Evolutionary conservation across 208 protist genomes (phyloP), one percentile per base, ranked within the genome.

Genomic region (Trypanosoma caninum): DNA sequence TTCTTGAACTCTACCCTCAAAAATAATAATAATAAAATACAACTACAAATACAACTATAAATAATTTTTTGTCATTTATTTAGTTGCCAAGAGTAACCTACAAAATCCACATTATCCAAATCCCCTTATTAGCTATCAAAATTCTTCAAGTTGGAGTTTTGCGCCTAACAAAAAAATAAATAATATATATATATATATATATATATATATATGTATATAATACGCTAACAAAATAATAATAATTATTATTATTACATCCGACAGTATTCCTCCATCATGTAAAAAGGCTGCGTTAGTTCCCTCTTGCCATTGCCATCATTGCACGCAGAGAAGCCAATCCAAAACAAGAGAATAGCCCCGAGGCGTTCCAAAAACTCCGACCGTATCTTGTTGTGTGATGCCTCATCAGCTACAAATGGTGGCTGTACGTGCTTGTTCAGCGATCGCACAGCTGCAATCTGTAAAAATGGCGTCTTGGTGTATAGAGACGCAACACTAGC

Each of bases 301-400:
- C 27, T 20, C 23, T 40, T 22, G 1, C 9, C 48, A 52, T 84
- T 77, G 11, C 66, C 47, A 20, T 70, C 64, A 20, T 60, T 57
- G 3, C 67, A 64, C 4, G 73, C 75, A 16, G 87, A 67, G 59
- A 77, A 69, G 10, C 84, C 87, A 55, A 92, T 89, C 88, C 88
- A 94, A 57, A 94, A 94, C 3, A 94, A 68, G n/a, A 94, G 56
- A 35, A 91, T 48, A 2, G 65, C 48, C 40, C 82, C 85, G 16
- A 59, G 31, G 16, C 30, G 7, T n/a, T 60, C 8, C 4, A 82
- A 40, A 0, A 79, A 59, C 5, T 20, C 10, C 25, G 54, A 38
- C 10, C 78, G 41, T 7, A 42, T 48, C 55, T 68, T 60, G 0
- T 28, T 46, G n/a, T 65, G 54, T 8, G 40, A 56, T 0, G 56